Conservation (phyloP, 495 filamentous ascomycete genomes). For the Hapsidospora chrysogenum region DNA sequence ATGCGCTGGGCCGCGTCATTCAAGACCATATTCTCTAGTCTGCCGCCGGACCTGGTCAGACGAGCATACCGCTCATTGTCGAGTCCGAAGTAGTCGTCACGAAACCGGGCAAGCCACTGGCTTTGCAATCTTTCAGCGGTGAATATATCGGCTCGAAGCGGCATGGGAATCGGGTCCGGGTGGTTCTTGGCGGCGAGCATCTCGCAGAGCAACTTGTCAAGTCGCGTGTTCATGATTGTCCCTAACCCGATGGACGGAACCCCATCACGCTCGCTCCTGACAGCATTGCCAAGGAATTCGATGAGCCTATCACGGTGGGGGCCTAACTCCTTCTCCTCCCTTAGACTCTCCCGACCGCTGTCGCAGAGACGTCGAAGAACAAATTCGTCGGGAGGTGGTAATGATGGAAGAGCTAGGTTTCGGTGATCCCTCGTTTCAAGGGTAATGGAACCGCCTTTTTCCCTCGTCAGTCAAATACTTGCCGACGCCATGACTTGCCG, state of each 20-base stretch:
- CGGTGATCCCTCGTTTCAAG: too few relatives aligned
- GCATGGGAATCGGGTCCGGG: constrained; percentile 3
- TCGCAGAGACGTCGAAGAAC: constrained; percentile 14
- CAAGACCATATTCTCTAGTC: constrained; percentile 17
- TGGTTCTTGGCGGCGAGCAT: constrained; percentile 10
- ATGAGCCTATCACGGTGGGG: constrained; percentile 10
- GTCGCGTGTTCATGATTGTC: constrained; percentile 19
- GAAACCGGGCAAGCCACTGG: constrained; percentile 20
- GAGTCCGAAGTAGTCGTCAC: constrained; percentile 19
- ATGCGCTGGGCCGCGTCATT: constrained; percentile 7
- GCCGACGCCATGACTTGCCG: too few relatives aligned
- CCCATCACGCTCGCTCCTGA: constrained; percentile 10
- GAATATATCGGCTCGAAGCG: constrained; percentile 7
- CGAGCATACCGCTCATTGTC: constrained; percentile 18
- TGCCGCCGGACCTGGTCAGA: constrained; percentile 12
- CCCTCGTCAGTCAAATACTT: too few relatives aligned
- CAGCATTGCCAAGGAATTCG: constrained; percentile 17
- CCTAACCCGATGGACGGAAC: constrained; percentile 11
- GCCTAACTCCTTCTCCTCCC: constrained; percentile 4
- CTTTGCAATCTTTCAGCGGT: constrained; percentile 16
- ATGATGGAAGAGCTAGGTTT: too few relatives aligned
- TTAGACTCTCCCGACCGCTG: constrained; percentile 13
- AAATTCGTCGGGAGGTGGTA: too few relatives aligned
- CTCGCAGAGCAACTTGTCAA: constrained; percentile 24
- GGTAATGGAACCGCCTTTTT: too few relatives aligned